Base-by-base conservation (phyloP, 768 basidiomycete genomes). In the Auriculariales sp. region DNA sequence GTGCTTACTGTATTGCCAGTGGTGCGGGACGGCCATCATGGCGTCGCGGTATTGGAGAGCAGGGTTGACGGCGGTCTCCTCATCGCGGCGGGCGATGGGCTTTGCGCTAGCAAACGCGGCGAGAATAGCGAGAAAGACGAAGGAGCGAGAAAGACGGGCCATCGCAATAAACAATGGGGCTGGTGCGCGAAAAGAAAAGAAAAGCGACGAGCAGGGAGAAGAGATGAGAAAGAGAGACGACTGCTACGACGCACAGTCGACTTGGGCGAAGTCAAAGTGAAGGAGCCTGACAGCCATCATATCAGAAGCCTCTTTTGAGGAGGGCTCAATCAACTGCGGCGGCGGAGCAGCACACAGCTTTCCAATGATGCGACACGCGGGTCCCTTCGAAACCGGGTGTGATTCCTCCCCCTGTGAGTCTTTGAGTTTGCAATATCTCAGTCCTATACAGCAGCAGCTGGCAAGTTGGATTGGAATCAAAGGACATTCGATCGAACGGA, bases 381-480 rank as follows among this genome's bases (percentile, higher is more conserved):
- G 9, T 7, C 31, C 31, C 31, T 9, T 32, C 39, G 39, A 25
- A 44, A 25, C 22, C 39, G 39, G 22, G 22, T 44, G 35, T 6
- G n/a, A 36, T 36, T 36, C 35, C n/a, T 22, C n/a, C n/a, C 35
- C 35, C n/a, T 15, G 22, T 36, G 35, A 36, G 22, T 9, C 9
- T 24, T n/a, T 36, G 35, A 36, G 22, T 9, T 7, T 24, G 39
- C 19, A 12, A 25, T 7, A 22, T 24, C 39, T 22, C 27, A 19
- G 27, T 19, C 39, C 39, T 44, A 1, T 79, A 79, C 3, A 75
- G 78, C 42, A 78, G 73, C 19, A 53, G 53, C 33, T 45, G 71
- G 70, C 69, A 59, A 68, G 5, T 58, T 68, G 30, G 67, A 68
- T 54, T 61, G 62, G 17, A 55, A 62, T 48, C 55, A 55, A 35